Percentiles rank a stretch among this genome's conserved stretches.
phyloP scores from a whole-genome alignment of 352 stramenopile genomes.

The Phytophthora quininea region DNA sequence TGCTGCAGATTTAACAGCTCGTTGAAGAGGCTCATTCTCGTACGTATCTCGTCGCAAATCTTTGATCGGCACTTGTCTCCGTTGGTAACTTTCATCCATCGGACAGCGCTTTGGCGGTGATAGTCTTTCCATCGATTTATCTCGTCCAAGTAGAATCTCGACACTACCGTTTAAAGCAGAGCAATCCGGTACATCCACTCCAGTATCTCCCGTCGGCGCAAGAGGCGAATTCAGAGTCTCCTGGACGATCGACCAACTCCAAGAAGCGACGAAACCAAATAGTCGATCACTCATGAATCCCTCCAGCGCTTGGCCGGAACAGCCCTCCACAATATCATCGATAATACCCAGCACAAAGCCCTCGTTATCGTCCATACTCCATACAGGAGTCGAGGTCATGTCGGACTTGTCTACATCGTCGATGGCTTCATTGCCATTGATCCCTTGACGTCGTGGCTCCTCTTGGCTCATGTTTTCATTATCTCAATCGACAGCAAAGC shows the following conservation, averaged over 20 bases:
- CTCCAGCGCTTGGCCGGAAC: constrained; percentile 29
- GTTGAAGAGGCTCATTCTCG: constrained; percentile 21
- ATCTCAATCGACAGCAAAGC: constrained; percentile 1
- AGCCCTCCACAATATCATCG: constrained; percentile 25
- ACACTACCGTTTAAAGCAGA: constrained; percentile 4
- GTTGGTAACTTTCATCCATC: constrained; percentile 26
- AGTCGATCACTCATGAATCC: constrained; percentile 34
- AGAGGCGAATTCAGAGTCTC: constrained; percentile 26
- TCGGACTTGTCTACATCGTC: no score
- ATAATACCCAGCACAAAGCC: constrained; percentile 31
- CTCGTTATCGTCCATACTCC: constrained; percentile 35
- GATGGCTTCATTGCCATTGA: constrained; percentile 10
- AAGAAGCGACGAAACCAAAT: constrained; percentile 30
- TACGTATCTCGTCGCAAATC: constrained; percentile 8
- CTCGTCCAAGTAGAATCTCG: constrained; percentile 17
- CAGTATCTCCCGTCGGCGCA: constrained; percentile 20
- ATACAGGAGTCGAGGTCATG: no score
- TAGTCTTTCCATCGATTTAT: constrained; percentile 10
- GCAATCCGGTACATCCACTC: constrained; percentile 15
- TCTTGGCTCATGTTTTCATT: constrained; percentile 31
- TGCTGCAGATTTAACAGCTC: constrained; percentile 19
- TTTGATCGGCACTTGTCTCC: constrained; percentile 26
- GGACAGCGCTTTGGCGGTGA: constrained; percentile 20
- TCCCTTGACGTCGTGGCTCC: constrained; percentile 9
- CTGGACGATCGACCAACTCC: constrained; percentile 26